Base-by-base conservation (phyloP, 257 asterid species). In the Solanum lycopersicoides region DNA sequence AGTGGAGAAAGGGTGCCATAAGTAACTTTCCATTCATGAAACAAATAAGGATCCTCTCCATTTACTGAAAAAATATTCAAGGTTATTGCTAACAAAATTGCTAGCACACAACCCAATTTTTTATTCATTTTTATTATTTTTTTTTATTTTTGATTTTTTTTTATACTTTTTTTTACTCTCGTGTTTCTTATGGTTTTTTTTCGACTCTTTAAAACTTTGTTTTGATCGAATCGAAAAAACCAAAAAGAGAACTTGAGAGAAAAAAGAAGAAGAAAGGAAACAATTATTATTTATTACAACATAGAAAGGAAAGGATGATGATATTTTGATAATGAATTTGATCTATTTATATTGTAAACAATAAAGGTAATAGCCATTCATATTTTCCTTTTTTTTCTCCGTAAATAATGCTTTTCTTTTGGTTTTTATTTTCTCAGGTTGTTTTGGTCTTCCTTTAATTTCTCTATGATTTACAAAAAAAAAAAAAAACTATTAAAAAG, bases 41-140 rank as follows among this genome's bases (percentile, higher is more conserved):
- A 92, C 88, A 89, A 8, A 86, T 94, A 92, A 32, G 96, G 96
- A 53, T 94, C 96, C 79, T 88, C 96, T 13, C 95, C 66, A 23
- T 82, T 77, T 3, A 65, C 95, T 0, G 66, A 12, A 11, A 47
- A 12, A 11, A 47, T 15, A 18, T 4, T 73, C 16, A 41, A 79
- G 23, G 41, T 47, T 9, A 47, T 79, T 28, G 65, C 84, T 16
- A 79, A 66, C 28, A 45, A 8, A 45, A 79, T 25, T 42, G 63
- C 42, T 79, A 79, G 3, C 84, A 79, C 42, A 25, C 0, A 79
- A 60, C 83, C 16, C 84, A 28, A 28, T 41, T 0, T 79, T 4
- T 28, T 79, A 45, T 44, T 45, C 66, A 44, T 79, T 45, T 28
- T 47, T n/a, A n/a, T n/a, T n/a, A n/a, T n/a, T n/a, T n/a, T 47